Evolutionary conservation across 164 flowering plant genomes (phyloP).

Genomic region (Magnolia kwangsiensis): DNA sequence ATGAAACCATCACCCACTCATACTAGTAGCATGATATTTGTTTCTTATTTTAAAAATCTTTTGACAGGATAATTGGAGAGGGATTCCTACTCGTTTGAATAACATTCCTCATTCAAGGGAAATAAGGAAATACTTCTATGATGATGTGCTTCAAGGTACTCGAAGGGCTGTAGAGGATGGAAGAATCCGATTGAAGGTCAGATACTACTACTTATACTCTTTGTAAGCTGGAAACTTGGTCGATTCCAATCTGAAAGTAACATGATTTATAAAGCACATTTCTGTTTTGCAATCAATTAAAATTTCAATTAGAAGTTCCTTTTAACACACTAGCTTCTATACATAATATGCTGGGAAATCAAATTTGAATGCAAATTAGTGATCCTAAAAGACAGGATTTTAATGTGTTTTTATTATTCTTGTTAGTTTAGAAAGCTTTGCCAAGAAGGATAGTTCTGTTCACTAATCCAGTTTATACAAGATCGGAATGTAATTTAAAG

Average conservation of each 20-base stretch:
- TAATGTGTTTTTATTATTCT: too few species aligned
- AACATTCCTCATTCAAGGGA: slow-evolving; percentile 96
- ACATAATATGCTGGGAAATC: too few species aligned
- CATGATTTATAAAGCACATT: not conserved
- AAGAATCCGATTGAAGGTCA: slow-evolving; percentile 70
- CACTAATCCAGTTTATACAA: too few species aligned
- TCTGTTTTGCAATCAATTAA: not conserved
- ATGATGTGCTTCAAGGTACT: slow-evolving; percentile 82
- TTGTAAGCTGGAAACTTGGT: not conserved
- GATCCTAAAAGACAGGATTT: too few species aligned
- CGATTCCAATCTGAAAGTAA: not conserved
- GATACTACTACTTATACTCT: not conserved
- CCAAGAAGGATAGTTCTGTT: too few species aligned
- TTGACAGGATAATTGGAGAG: slow-evolving; percentile 84
- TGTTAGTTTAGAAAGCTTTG: too few species aligned
- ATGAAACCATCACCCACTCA: not conserved
- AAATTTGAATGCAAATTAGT: too few species aligned
- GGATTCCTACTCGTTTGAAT: slow-evolving; percentile 90
- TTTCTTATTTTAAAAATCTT: slow-evolving; percentile 32
- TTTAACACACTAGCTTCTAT: too few species aligned
- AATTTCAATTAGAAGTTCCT: too few species aligned
- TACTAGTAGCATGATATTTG: slow-evolving; percentile 4
- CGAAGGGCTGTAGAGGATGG: slow-evolving; percentile 69
- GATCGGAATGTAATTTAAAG: too few species aligned
- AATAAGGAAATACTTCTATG: slow-evolving; percentile 83